phyloP scores from a whole-genome alignment of 192 early-diverging fungal genomes.

The Backusella australiensis region DNA sequence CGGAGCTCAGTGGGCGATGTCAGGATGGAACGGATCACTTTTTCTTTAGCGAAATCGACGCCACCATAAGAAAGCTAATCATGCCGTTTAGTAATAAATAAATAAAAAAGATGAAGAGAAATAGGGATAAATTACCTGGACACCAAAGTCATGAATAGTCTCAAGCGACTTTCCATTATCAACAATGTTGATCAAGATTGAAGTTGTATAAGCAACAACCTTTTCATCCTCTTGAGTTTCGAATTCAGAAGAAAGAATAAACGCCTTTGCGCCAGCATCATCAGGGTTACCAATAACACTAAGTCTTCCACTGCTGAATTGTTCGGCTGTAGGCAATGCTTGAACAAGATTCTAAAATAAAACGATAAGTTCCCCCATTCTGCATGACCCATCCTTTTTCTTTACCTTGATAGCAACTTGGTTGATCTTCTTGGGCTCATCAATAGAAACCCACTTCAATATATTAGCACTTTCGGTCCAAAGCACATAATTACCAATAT shows the following conservation, averaged over 20 bases:
- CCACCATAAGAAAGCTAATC: background rate
- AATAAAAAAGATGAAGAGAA: background rate
- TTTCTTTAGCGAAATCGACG: background rate
- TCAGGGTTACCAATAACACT: background rate
- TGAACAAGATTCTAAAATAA: conserved; percentile 22
- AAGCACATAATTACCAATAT: conserved; percentile 44
- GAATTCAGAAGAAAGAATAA: conserved; percentile 9
- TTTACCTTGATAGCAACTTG: conserved; percentile 32
- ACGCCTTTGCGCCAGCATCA: conserved; percentile 18
- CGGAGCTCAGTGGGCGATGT: conserved; percentile 1
- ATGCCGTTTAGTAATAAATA: background rate
- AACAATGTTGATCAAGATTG: background rate
- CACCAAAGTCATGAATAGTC: conserved; percentile 2
- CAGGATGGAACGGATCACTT: background rate
- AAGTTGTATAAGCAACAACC: background rate
- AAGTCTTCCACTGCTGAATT: conserved; percentile 21
- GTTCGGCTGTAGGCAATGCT: conserved; percentile 14
- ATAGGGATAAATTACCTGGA: conserved; percentile 1
- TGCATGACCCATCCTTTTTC: conserved; percentile 40
- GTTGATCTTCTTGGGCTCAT: conserved; percentile 14
- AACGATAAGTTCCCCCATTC: conserved; percentile 5
- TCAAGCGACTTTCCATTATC: conserved; percentile 4
- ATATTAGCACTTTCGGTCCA: conserved; percentile 50
- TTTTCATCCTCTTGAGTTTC: background rate
- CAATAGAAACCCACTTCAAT: conserved; percentile 23